Percentiles rank a stretch among this genome's conserved stretches.
Evolutionary conservation across 306 rosid genomes (phyloP).

Genomic region (Cucurbita moschata): DNA sequence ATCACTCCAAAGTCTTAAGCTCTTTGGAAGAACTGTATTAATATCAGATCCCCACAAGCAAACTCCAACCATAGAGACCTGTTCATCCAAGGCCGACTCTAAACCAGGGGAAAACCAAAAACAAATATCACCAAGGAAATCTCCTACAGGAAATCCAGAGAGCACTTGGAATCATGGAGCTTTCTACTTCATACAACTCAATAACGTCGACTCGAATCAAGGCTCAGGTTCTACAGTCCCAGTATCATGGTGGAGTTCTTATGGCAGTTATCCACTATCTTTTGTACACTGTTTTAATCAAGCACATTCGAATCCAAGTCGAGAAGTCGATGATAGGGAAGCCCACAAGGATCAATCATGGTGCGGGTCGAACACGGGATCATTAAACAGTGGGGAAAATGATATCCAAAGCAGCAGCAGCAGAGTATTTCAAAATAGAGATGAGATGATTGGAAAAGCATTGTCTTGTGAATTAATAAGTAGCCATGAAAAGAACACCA

Average conservation of each 20-base stretch:
- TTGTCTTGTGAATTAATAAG: slow-evolving; percentile 20
- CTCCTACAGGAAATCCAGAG: slow-evolving; percentile 5
- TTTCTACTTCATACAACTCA: slow-evolving; percentile 15
- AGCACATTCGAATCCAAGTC: slow-evolving; percentile 11
- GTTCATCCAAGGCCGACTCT: neutral
- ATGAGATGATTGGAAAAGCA: slow-evolving; percentile 15
- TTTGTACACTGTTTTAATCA: slow-evolving; percentile 15
- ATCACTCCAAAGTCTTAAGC: slow-evolving; percentile 38
- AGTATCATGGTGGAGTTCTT: slow-evolving; percentile 1
- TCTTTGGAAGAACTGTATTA: slow-evolving; percentile 54
- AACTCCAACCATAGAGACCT: neutral
- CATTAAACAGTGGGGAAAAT: slow-evolving; percentile 15
- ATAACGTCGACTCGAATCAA: slow-evolving; percentile 16
- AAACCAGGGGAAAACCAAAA: neutral
- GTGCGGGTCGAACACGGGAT: slow-evolving; percentile 34
- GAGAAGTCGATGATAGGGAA: slow-evolving; percentile 20
- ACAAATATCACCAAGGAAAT: slow-evolving; percentile 4
- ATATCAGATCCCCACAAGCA: slow-evolving; percentile 23
- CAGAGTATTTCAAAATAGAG: neutral
- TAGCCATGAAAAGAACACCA: slow-evolving; percentile 8
- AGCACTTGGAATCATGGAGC: slow-evolving; percentile 10
- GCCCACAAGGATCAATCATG: slow-evolving; percentile 33
- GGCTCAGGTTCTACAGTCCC: slow-evolving; percentile 13
- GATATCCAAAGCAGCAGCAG: slow-evolving; percentile 13
- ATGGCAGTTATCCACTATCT: slow-evolving; percentile 13